Percentiles rank a stretch among this genome's conserved stretches.
Conservation (phyloP, 2,329 filamentous ascomycete species). For the Penicillium polonicum region DNA sequence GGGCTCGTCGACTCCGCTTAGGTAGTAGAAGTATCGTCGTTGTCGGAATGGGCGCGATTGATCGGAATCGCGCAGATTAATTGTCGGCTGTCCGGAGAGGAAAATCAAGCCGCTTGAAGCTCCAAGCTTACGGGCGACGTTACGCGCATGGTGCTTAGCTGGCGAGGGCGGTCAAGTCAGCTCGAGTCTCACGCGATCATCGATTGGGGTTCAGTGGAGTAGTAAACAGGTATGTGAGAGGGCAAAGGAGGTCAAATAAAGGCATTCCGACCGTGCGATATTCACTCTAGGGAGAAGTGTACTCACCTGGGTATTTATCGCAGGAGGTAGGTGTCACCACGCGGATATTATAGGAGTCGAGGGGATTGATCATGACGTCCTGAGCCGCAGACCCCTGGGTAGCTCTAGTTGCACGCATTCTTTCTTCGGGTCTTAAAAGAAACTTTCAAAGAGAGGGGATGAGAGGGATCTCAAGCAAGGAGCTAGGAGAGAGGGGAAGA, state of each 20-base stretch:
- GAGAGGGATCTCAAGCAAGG: constrained; percentile 21
- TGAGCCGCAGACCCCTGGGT: constrained; percentile 5
- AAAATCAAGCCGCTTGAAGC: constrained; percentile 54
- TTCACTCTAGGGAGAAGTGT: neutral
- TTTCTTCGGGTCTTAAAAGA: neutral
- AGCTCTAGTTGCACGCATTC: constrained; percentile 16
- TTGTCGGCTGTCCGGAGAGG: constrained; percentile 52
- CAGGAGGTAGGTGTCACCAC: constrained; percentile 31
- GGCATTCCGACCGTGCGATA: constrained; percentile 3
- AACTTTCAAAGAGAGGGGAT: neutral
- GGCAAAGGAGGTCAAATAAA: constrained; percentile 1
- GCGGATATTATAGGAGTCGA: constrained; percentile 33
- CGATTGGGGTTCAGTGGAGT: constrained; percentile 1
- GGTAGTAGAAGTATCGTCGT: constrained; percentile 62
- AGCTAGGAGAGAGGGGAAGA: constrained; percentile 14
- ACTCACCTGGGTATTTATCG: constrained; percentile 45
- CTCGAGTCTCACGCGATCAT: constrained; percentile 7
- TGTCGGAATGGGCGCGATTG: constrained; percentile 58
- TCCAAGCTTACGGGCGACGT: constrained; percentile 46
- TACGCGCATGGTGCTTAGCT: constrained; percentile 53
- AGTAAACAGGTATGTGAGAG: neutral
- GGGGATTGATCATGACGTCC: constrained; percentile 24
- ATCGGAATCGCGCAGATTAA: constrained; percentile 59
- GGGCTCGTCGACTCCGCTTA: constrained; percentile 55
- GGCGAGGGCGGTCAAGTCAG: constrained; percentile 8